Base-by-base conservation (phyloP, 305 asterid species). In the Fraxinus velutina region DNA sequence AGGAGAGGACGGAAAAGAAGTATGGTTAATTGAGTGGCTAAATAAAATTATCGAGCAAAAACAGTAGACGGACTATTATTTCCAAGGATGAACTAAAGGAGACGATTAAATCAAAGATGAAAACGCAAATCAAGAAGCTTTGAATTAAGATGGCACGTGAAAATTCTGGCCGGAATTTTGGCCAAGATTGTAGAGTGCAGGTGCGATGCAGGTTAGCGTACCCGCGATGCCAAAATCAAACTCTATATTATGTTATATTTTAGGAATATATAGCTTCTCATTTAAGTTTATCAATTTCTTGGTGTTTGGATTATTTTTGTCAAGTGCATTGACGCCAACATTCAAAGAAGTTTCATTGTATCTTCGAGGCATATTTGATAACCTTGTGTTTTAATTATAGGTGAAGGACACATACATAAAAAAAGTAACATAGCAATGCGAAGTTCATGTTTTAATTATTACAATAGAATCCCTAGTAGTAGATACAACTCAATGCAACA, bases 21-120 rank as follows among this genome's bases (percentile, higher is more conserved):
- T 89, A n/a, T 86, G 97, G 89, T 77, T 94, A 27, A 86, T 92
- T 33, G 91, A 87, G 21, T 94, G 97, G 97, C 78, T 92, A 10
- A 50, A 50, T 4, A 70, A 34, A 19, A 92, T 91, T 97, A 87
- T 78, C 15, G 85, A 34, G 29, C 47, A 84, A 75, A 82, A 82
- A 0, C 79, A 87, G 81, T 88, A 84, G 8, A 33, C 87, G 91
- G 95, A 94, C 80, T 15, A 66, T 83, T 75, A 85, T 92, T 8
- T 33, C 44, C 2, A 86, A 60, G 83, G 90, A 85, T 57, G 93
- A 60, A 21, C 77, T 92, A 0, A 77, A 84, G 0, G 87, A 92
- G 84, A 27, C 30, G 30, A 36, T 36, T 6, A 1, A 36, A 36
- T 36, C 42, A 36, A 36, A 36, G 42, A 36, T 36, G 42, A 36